Base-by-base conservation (phyloP, 495 filamentous ascomycete species). In the Terfezia claveryi region DNA sequence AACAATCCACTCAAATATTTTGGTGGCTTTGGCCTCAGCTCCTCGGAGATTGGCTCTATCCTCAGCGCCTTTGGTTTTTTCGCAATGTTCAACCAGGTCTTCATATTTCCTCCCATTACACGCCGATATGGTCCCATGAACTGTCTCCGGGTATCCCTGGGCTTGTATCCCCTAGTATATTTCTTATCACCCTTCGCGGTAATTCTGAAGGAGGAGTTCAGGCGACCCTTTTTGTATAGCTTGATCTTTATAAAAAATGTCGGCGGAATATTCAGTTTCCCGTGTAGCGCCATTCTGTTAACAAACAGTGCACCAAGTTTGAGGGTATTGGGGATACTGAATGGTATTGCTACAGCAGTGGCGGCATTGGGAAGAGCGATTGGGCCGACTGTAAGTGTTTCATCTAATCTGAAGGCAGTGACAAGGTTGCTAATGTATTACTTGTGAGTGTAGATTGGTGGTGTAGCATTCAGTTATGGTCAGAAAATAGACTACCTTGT, bases 241-340 rank as follows among this genome's bases (percentile, higher is more conserved):
- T 61, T 87, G 49, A 73, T 86, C 69, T 66, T 87, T 11, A 56
- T 77, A 59, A 92, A 89, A 63, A 78, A 78, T 32, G 70, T 81
- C 50, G 74, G 74, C 10, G 75, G 75, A 38, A 87, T 88, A 54
- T 83, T 94, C 65, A 79, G 80, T 6, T 94, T 93, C 64, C 89
- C 89, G 1, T 87, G 82, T 65, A 80, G 74, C 14, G 91, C 82
- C n/a, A 92, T 94, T 61, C 68, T 94, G 17, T 71, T 96, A 16
- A 94, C 88, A 50, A 96, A 94, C 68, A 85, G 81, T 16, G 87
- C 87, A 1, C 67, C 72, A 0, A 82, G 76, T 50, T 69, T 94
- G 37, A 70, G 76, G 36, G 75, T 92, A 50, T 74, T 94, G 8
- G 89, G 87, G 0, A 93, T 88, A 2, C 69, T 96, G 52, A 96